Percentiles rank a stretch among this genome's conserved stretches.
Evolutionary conservation across 129 eudicot genomes (phyloP).

Genomic region (Arctium minus): DNA sequence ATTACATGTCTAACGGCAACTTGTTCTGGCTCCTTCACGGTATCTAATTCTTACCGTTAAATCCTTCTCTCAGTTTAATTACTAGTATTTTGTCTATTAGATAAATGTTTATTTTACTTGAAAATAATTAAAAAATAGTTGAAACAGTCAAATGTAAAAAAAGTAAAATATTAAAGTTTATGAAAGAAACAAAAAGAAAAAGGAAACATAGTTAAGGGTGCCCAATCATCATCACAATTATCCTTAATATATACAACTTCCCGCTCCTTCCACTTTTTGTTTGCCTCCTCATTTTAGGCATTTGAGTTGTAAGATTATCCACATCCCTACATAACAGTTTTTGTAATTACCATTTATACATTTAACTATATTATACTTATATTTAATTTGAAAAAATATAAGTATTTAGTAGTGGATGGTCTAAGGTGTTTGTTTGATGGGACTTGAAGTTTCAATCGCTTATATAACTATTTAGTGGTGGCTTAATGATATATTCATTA

Average conservation of each 20-base stretch:
- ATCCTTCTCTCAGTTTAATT: not conserved
- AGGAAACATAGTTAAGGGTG: constrained; percentile 21
- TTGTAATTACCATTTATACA: too few relatives aligned
- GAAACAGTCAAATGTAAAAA: constrained; percentile 10
- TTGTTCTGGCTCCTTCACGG: constrained; percentile 63
- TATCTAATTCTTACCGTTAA: constrained; percentile 10
- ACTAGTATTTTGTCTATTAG: too few relatives aligned
- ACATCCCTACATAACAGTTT: too few relatives aligned
- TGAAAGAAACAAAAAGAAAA: constrained; percentile 21
- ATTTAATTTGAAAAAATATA: too few relatives aligned
- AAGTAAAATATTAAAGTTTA: constrained; percentile 6
- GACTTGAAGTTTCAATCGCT: too few relatives aligned
- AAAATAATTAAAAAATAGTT: not conserved
- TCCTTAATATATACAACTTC: constrained; percentile 14
- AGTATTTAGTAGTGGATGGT: too few relatives aligned
- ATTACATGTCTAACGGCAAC: constrained; percentile 52
- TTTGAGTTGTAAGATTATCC: not conserved
- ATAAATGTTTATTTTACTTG: not conserved
- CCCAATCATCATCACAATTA: constrained; percentile 25
- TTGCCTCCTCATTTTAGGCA: constrained; percentile 15
- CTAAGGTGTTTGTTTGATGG: too few relatives aligned
- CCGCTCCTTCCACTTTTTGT: not conserved
- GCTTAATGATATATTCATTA: too few relatives aligned
- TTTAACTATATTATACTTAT: too few relatives aligned
- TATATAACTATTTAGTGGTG: too few relatives aligned